Conservation (phyloP, 805 yeast genomes). For the Vanderwaltozyma yarrowii region DNA sequence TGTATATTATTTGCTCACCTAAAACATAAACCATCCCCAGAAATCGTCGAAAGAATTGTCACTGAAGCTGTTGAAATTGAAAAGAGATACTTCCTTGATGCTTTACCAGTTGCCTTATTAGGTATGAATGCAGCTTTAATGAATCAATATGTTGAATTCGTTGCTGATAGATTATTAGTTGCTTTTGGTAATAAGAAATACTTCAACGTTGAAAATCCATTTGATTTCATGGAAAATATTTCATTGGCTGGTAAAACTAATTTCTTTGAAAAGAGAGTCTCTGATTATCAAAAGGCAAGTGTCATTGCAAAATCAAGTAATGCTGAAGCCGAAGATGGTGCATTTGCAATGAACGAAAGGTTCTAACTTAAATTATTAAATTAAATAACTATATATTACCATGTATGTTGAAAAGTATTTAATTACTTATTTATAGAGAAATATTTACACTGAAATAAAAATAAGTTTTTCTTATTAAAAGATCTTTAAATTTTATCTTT, state of each 20-base stretch:
- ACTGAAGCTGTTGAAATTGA: constrained; percentile 94
- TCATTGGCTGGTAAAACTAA: constrained; percentile 98
- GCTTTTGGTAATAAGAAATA: constrained; percentile 86
- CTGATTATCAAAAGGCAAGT: constrained; percentile 99
- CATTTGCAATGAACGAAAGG: background rate
- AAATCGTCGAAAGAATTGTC: constrained; percentile 73
- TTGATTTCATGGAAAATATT: constrained; percentile 98
- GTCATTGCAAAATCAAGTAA: constrained; percentile 75
- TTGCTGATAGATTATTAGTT: constrained; percentile 88
- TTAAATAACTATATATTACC: no score
- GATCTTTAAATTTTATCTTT: no score
- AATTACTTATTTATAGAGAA: no score
- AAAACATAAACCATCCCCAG: constrained; percentile 74
- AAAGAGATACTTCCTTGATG: constrained; percentile 89
- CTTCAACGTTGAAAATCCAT: constrained; percentile 85
- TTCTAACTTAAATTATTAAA: no score
- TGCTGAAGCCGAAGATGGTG: constrained; percentile 29
- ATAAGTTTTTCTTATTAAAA: no score
- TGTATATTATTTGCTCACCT: constrained; percentile 90
- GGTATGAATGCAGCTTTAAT: constrained; percentile 92
- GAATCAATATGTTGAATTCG: constrained; percentile 98
- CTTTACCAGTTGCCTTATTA: constrained; percentile 82
- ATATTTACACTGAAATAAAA: no score
- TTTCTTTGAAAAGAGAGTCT: constrained; percentile 97
- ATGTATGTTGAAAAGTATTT: no score